Evolutionary conservation across 257 asterid species (phyloP).

Genomic region (Catharanthus roseus): DNA sequence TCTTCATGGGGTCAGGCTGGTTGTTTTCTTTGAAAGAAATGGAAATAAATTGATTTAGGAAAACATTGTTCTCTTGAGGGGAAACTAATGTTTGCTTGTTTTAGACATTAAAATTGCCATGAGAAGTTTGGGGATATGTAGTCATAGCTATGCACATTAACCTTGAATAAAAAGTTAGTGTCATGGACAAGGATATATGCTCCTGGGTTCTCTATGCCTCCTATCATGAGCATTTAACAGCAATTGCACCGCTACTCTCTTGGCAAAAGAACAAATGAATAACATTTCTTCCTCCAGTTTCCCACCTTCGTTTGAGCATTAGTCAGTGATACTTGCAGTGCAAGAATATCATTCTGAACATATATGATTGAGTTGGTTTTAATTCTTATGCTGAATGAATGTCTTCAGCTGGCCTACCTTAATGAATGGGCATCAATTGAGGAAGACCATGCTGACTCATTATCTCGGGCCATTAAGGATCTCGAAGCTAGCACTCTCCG

Average conservation of each 20-base stretch:
- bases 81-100: background rate
- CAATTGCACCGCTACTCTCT: background rate
- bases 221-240: background rate
- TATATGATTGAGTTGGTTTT: background rate
- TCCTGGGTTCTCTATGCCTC: background rate
- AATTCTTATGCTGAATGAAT: slow-evolving; percentile 17
- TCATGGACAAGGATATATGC: background rate
- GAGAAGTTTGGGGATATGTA: background rate
- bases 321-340: background rate
- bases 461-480: slow-evolving; percentile 53
- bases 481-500: slow-evolving; percentile 64
- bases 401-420: slow-evolving; percentile 51
- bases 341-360: background rate
- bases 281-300: background rate
- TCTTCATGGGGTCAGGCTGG: background rate
- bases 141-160: background rate
- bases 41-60: background rate
- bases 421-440: slow-evolving; percentile 71
- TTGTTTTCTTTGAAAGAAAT: background rate
- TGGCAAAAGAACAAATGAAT: background rate
- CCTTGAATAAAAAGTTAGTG: background rate
- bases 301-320: background rate
- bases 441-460: slow-evolving; percentile 52
- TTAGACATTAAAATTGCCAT: background rate
- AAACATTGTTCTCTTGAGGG: background rate